These are phyloP conservation scores for barley (Hordeum vulgare) DNA, from an alignment of 176 grass and related monocot genomes.

Conservation along the genomic window MorexV3_pseudomolecules_assembly NC_058519.1:650511309-650511808, in stretches of 20 bases:
- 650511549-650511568: constrained; percentile 49
- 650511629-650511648: constrained; percentile 92
- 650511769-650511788: constrained; percentile 60
- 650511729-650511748: constrained; percentile 80
- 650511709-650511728: constrained; percentile 33
- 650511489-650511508: constrained; percentile 68
- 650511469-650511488: constrained; percentile 74
- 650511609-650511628: constrained; percentile 30
- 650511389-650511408: constrained; percentile 82
- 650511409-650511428: constrained; percentile 71
- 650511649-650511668: constrained; percentile 91
- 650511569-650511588: constrained; percentile 78
- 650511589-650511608: constrained; percentile 65
- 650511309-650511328: constrained; percentile 75
- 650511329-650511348: constrained; percentile 47
- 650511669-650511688: constrained; percentile 56
- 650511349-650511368: constrained; percentile 73
- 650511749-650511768: constrained; percentile 62
- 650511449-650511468: constrained; percentile 43
- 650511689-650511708: constrained; percentile 62
- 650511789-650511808: constrained; percentile 67
- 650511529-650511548: constrained; percentile 59
- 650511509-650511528: constrained; percentile 49
- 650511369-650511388: constrained; percentile 69
- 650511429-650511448: constrained; percentile 45